Evolutionary conservation across 176 grass and related monocot genomes (phyloP), one percentile per base, ranked within the genome.

Genomic region (Avena insularis): DNA sequence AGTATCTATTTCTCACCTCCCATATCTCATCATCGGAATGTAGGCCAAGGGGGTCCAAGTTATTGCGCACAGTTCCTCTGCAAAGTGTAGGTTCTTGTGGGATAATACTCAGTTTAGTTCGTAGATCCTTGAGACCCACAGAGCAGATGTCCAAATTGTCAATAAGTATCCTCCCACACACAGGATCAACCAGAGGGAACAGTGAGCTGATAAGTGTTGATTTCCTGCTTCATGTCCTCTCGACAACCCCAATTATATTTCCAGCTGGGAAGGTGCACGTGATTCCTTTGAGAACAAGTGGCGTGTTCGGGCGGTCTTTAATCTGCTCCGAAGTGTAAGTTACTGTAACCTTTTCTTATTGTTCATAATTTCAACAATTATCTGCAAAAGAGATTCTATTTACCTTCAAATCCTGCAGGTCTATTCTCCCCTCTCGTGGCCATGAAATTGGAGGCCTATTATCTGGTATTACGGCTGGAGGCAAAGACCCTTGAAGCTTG

Each of bases 41-140:
- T 85, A 90, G 75, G 27, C 90, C 90, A 79, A 98, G 93, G 29
- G 96, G 96, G 64, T 95, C 96, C 92, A 98, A 85, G 87, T 98
- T 98, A 21, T 75, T 94, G 63, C 96, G 83, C 25, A 98, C 88
- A 3, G 88, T 95, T 84, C 96, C 96, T 84, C 91, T 94, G 81
- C 95, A 98, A 77, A 95, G 96, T 73, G 96, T 98, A 57, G 96
- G 91, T 82, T 98, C 93, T 88, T 98, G 96, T 60, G 93, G 96
- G 61, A 98, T 98, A 63, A 98, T 98, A 86, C 93, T 98, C 60
- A 98, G 78, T 88, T 98, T 98, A 74, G 89, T 98, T 85, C 96
- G 93, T 66, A 98, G 89, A 86, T 98, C 96, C 80, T 95, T 23
- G 23, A 23, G 23, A 23, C 23, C 94, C 4, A 98, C 86, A 15